These are phyloP conservation scores for Auricularia auricula-judae DNA, from an alignment of 768 basidiomycete species.

Conservation along the genomic window DNA sequence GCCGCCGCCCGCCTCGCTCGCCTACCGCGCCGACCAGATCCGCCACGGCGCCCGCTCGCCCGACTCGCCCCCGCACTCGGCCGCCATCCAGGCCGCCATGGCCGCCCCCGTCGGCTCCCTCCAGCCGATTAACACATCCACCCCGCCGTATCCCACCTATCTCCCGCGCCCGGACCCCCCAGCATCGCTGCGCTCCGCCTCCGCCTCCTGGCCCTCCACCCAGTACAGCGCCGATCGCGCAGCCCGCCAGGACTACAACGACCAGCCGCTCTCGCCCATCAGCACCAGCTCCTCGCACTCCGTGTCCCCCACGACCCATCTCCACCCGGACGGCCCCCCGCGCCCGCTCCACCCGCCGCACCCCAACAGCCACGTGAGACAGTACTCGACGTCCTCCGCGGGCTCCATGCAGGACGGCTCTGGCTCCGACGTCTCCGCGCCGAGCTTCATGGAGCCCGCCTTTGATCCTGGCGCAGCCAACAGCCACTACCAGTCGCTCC, in stretches of 20 bases:
- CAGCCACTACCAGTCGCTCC: background rate
- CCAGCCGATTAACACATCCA: background rate
- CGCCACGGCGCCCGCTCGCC: background rate
- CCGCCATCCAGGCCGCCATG: background rate
- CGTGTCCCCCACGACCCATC: background rate
- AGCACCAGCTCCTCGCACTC: background rate
- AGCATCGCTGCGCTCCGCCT: background rate
- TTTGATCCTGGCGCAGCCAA: background rate
- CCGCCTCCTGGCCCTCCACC: background rate
- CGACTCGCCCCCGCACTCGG: background rate
- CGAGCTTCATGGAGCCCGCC: conserved; percentile 1
- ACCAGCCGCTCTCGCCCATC: background rate
- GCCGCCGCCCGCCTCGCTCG: background rate
- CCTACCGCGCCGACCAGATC: background rate
- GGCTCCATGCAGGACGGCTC: background rate
- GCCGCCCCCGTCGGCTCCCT: background rate
- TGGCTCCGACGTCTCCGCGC: background rate
- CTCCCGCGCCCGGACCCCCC: background rate
- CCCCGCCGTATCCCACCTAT: background rate
- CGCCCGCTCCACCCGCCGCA: background rate
- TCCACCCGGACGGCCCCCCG: background rate
- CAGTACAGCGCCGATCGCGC: background rate
- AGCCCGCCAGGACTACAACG: background rate
- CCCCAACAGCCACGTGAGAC: background rate
- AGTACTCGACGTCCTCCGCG: background rate